phyloP scores from a whole-genome alignment of 345 rosid genomes.

The Luvunga scandens region DNA sequence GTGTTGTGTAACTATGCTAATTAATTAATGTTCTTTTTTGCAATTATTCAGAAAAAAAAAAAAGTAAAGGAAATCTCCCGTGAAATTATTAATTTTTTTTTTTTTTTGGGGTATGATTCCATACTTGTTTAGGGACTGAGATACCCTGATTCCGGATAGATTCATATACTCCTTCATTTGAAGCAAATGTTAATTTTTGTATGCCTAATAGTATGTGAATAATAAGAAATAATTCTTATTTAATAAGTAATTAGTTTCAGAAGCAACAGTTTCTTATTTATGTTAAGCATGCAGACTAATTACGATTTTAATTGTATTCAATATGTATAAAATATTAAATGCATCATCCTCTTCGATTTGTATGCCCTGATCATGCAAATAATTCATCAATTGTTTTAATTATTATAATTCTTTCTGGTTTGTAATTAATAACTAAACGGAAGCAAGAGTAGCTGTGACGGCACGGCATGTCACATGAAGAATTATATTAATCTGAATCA shows the following conservation, averaged over 20 bases:
- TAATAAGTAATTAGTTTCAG: neutral
- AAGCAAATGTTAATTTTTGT: neutral
- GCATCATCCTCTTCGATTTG: neutral
- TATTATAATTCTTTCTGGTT: neutral
- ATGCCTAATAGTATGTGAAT: neutral
- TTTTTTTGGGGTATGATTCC: constrained; percentile 14
- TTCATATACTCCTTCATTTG: neutral
- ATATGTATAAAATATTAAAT: neutral
- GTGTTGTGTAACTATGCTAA: neutral
- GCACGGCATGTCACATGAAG: constrained; percentile 40
- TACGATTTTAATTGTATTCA: neutral
- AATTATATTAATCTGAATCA: constrained; percentile 2
- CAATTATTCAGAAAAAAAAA: neutral
- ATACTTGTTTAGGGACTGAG: constrained; percentile 21
- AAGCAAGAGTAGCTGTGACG: constrained; percentile 28
- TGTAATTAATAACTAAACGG: too few species aligned
- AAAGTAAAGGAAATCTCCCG: constrained; percentile 1
- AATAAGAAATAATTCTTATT: neutral
- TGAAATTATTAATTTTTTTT: neutral
- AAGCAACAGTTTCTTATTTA: neutral
- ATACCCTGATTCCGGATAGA: constrained; percentile 5
- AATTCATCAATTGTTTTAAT: neutral
- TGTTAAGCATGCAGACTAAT: neutral
- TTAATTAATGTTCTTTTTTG: neutral
- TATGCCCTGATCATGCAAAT: constrained; percentile 24